Evolutionary conservation across 2,329 filamentous ascomycete genomes (phyloP).

Genomic region (Plenodomus biglobosus): DNA sequence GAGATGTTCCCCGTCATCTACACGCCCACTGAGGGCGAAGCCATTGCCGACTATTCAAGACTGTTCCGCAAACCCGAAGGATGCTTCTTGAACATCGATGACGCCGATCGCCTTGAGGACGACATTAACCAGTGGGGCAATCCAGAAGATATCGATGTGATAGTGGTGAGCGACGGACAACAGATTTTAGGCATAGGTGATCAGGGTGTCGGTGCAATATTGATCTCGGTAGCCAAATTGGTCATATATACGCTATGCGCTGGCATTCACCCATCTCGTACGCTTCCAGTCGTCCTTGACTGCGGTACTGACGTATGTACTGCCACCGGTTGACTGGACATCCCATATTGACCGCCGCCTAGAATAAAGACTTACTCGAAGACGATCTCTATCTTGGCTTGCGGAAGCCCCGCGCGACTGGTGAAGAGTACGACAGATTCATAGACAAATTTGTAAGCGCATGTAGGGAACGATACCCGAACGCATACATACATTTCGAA

Average conservation of each 20-base stretch:
- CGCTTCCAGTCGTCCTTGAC: slow-evolving; percentile 79
- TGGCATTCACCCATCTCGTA: slow-evolving; percentile 78
- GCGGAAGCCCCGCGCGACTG: slow-evolving; percentile 64
- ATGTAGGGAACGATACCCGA: slow-evolving; percentile 70
- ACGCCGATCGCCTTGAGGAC: slow-evolving; percentile 65
- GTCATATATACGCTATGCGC: slow-evolving; percentile 81
- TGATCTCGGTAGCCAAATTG: slow-evolving; percentile 83
- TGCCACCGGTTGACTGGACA: neutral
- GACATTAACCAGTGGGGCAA: slow-evolving; percentile 68
- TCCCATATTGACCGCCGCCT: slow-evolving; percentile 4
- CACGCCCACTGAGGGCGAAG: slow-evolving; percentile 86
- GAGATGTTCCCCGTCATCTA: slow-evolving; percentile 94
- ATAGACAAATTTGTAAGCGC: slow-evolving; percentile 72
- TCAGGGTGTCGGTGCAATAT: slow-evolving; percentile 80
- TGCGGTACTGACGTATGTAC: slow-evolving; percentile 70
- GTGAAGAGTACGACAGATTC: slow-evolving; percentile 74
- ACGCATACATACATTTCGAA: slow-evolving; percentile 85
- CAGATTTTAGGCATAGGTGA: slow-evolving; percentile 87
- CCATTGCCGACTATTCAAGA: slow-evolving; percentile 80
- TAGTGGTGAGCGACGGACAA: slow-evolving; percentile 76
- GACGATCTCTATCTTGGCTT: slow-evolving; percentile 82
- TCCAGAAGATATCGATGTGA: slow-evolving; percentile 79
- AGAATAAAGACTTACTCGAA: slow-evolving; percentile 70
- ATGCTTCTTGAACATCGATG: slow-evolving; percentile 75
- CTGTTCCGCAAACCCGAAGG: slow-evolving; percentile 78